A percentile compares a stretch with the other conserved stretches of the same genome.
Conservation (phyloP, 2,329 filamentous ascomycete species). For the Fusarium brevicatenulatum region DNA sequence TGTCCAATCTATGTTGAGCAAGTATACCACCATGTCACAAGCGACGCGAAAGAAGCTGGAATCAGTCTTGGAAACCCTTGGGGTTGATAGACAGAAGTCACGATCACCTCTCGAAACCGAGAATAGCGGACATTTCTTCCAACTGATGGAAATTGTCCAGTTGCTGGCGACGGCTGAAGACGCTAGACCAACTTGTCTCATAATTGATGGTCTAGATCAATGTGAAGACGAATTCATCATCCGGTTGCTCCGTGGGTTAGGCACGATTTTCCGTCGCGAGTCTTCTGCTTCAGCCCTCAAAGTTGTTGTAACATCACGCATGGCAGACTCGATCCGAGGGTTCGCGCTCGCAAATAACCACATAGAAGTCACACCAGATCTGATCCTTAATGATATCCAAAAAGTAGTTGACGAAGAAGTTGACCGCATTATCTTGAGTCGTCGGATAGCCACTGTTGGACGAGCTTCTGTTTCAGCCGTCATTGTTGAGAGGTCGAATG, state of each 20-base stretch:
- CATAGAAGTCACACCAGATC: conserved; percentile 20
- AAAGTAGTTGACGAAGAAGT: conserved; percentile 34
- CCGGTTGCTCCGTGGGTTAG: conserved; percentile 21
- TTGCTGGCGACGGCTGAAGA: conserved; percentile 8
- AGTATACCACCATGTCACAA: conserved; percentile 20
- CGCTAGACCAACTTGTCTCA: conserved; percentile 15
- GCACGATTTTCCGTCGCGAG: conserved; percentile 28
- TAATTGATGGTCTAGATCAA: conserved; percentile 38
- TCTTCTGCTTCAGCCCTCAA: conserved; percentile 1
- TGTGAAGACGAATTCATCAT: conserved; percentile 26
- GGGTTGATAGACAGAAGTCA: conserved; percentile 5
- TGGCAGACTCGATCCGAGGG: conserved; percentile 29
- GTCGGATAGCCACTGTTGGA: conserved; percentile 30
- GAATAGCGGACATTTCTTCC: conserved; percentile 16
- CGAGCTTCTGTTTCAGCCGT: conserved; percentile 29
- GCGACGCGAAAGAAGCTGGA: conserved; percentile 13
- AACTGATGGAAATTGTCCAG: conserved; percentile 31
- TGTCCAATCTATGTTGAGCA: conserved; percentile 23
- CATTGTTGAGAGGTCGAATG: conserved; percentile 36
- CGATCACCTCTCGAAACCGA: background rate
- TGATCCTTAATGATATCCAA: conserved; percentile 29
- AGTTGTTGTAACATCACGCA: conserved; percentile 25
- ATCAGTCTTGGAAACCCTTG: conserved; percentile 17
- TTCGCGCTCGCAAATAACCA: conserved; percentile 28
- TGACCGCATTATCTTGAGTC: conserved; percentile 29